These are phyloP conservation scores for Knufia fluminis DNA, from an alignment of 2,329 filamentous ascomycete species.

Conservation along the genomic window DNA sequence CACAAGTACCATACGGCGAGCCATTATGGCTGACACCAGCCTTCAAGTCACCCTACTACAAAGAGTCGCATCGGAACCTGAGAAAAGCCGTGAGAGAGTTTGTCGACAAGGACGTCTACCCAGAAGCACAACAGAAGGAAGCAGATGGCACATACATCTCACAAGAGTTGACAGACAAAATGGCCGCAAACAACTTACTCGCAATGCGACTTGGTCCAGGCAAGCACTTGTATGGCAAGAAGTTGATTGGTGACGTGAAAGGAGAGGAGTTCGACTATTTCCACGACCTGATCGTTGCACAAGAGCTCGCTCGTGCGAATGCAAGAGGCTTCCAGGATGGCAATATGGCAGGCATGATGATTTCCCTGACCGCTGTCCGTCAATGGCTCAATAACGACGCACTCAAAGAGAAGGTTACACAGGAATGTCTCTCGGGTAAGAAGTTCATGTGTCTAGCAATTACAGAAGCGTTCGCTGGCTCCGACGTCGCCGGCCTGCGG, in stretches of 20 bases:
- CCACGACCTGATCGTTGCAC: conserved; percentile 60
- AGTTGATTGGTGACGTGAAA: conserved; percentile 56
- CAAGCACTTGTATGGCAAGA: conserved; percentile 54
- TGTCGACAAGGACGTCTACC: conserved; percentile 52
- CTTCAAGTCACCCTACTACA: conserved; percentile 68
- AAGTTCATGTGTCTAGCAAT: conserved; percentile 68
- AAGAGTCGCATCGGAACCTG: conserved; percentile 53
- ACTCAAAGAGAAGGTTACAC: conserved; percentile 57
- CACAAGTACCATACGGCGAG: conserved; percentile 72
- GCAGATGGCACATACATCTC: conserved; percentile 56
- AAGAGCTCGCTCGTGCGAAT: conserved; percentile 62
- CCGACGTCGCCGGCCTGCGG: conserved; percentile 62
- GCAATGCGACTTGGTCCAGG: conserved; percentile 60
- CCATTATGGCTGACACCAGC: conserved; percentile 70
- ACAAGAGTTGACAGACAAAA: conserved; percentile 53
- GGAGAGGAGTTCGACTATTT: conserved; percentile 68
- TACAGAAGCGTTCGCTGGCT: conserved; percentile 66
- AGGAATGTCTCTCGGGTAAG: conserved; percentile 56
- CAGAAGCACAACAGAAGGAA: conserved; percentile 62
- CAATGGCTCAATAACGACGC: conserved; percentile 56
- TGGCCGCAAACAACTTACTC: conserved; percentile 58
- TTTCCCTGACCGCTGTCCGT: conserved; percentile 57
- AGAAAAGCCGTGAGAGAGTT: conserved; percentile 60
- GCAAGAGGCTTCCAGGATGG: conserved; percentile 77
- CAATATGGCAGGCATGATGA: conserved; percentile 56